Percentiles rank a stretch among this genome's conserved stretches.
These are phyloP conservation scores for Penicillium glabrum DNA, from an alignment of 2,329 filamentous ascomycete species.

Conservation along the genomic window DNA sequence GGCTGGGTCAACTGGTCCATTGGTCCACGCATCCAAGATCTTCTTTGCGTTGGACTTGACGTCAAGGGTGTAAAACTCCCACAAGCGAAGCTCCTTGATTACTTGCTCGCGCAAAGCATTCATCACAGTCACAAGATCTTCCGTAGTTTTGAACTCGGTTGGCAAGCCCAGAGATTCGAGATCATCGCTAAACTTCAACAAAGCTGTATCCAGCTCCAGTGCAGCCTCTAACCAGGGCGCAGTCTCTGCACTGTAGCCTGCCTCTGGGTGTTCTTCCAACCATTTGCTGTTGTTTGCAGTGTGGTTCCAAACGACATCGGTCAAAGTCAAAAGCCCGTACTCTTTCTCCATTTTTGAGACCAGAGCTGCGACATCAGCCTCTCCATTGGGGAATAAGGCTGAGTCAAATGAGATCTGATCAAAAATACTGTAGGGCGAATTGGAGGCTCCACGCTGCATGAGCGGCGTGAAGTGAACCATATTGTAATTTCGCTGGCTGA, in stretches of 20 bases:
- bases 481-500: conserved; percentile 91
- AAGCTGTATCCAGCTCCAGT: conserved; percentile 72
- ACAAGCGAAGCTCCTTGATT: conserved; percentile 74
- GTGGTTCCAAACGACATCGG: conserved; percentile 97
- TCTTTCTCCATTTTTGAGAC: conserved; percentile 79
- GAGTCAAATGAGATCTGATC: conserved; percentile 89
- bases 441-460: conserved; percentile 82
- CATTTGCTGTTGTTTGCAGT: conserved; percentile 94
- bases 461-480: conserved; percentile 98
- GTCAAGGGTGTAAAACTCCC: conserved; percentile 90
- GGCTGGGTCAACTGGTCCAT: conserved; percentile 29
- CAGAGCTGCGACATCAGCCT: conserved; percentile 75
- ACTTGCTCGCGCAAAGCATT: conserved; percentile 78
- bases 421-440: conserved; percentile 95
- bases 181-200: conserved; percentile 65
- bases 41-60: conserved; percentile 70
- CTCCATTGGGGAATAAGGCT: conserved; percentile 76
- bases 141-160: conserved; percentile 65
- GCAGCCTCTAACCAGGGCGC: conserved; percentile 70
- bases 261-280: conserved; percentile 91
- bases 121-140: conserved; percentile 80
- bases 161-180: conserved; percentile 71
- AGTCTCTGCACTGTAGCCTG: conserved; percentile 90
- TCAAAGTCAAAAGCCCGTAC: conserved; percentile 81
- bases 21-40: conserved; percentile 69